Base-by-base conservation (phyloP, 176 grass and related monocot species). In the Eremochloa ophiuroides region DNA sequence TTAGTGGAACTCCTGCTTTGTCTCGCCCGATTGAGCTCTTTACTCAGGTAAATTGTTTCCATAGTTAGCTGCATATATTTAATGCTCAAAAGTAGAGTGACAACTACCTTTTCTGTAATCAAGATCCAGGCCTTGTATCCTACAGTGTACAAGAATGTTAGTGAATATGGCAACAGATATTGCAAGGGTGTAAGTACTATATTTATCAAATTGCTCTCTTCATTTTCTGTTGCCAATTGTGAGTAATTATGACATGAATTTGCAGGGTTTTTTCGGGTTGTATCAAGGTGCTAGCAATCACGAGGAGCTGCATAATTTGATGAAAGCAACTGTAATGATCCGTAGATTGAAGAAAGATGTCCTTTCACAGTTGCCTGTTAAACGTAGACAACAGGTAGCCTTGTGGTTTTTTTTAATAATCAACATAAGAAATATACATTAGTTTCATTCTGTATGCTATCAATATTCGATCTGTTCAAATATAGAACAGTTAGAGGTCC, bases 201-300 rank as follows among this genome's bases (percentile, higher is more conserved):
- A 34, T 75, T 75, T 68, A 77, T 44, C 25, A 66, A 76, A 40
- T 89, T 73, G 15, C 61, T 76, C 79, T 63, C 43, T 82, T 80
- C 39, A 80, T 20, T 83, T 80, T 62, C 25, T 77, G 43, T 42
- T 47, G 66, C 42, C 80, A 91, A 62, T 50, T 62, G 59, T 73
- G 40, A 76, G 9, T 29, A 48, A 83, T 61, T 69, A 76, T 18
- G 79, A 74, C 66, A 75, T 73, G 58, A 62, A 66, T 61, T 88
- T 88, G 35, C 82, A 94, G 92, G 88, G 90, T 7, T 29, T 76
- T 15, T 98, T 89, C 73, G 95, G 95, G 73, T 18, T 85, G 53
- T 94, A 89, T 79, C 95, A 98, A 98, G 95, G 95, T 82, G 95
- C 95, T 73, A 98, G 95, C 79, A 98, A 98, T 79, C 95, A 98